Conservation (phyloP, 345 rosid genomes). For the Luvunga scandens region DNA sequence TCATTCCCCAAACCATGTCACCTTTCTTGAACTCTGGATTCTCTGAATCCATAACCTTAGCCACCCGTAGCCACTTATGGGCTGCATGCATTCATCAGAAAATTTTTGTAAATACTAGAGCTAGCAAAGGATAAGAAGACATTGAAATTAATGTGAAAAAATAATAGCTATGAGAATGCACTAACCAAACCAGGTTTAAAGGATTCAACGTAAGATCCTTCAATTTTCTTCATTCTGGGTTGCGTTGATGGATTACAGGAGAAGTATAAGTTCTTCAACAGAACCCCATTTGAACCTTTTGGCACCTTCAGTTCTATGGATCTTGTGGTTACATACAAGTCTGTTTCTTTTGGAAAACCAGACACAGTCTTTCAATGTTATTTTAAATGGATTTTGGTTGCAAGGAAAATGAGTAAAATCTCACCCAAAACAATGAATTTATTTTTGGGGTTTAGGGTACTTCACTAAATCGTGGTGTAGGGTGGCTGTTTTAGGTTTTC, state of each 20-base stretch:
- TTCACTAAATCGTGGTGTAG: too few relatives aligned
- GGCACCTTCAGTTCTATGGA: conserved; percentile 28
- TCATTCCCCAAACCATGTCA: too few relatives aligned
- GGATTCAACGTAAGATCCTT: neutral
- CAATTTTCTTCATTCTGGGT: conserved; percentile 1
- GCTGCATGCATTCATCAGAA: conserved; percentile 29
- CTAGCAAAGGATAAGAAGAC: neutral
- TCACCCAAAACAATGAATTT: too few relatives aligned
- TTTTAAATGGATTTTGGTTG: too few relatives aligned
- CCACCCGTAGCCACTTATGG: conserved; percentile 45
- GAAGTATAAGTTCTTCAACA: conserved; percentile 55
- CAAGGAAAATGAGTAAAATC: too few relatives aligned
- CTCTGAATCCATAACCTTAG: conserved; percentile 49
- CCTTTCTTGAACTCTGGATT: conserved; percentile 33
- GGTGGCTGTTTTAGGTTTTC: too few relatives aligned
- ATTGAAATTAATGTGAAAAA: neutral
- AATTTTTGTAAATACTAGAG: too few relatives aligned
- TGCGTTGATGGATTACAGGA: conserved; percentile 56
- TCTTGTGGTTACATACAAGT: conserved; percentile 29
- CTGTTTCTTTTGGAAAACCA: conserved; percentile 48
- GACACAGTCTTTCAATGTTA: conserved; percentile 22
- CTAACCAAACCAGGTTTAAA: conserved; percentile 18
- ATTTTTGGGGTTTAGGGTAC: too few relatives aligned
- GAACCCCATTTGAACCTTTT: conserved; percentile 22
- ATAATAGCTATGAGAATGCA: neutral